phyloP scores from a whole-genome alignment of 148 eudicot genomes.

The Chenopodium formosanum region DNA sequence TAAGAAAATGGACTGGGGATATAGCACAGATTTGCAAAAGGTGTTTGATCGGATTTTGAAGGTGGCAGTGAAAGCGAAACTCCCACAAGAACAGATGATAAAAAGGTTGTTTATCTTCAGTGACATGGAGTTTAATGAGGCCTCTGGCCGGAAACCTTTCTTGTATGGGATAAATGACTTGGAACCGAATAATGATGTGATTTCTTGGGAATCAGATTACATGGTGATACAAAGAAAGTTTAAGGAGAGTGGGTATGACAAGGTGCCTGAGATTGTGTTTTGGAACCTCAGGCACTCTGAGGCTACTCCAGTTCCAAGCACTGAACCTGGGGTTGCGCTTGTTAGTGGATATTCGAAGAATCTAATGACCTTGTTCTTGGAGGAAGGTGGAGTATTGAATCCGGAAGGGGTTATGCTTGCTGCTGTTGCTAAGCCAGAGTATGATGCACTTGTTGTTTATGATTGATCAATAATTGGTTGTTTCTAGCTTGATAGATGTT shows the following conservation, averaged over 20 bases:
- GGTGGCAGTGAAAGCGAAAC: conserved; percentile 7
- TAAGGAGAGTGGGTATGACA: conserved; percentile 9
- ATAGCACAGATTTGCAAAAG: conserved; percentile 29
- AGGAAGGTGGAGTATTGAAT: conserved; percentile 32
- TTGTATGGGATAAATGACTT: too few relatives aligned
- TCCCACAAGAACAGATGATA: not conserved
- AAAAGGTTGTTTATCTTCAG: not conserved
- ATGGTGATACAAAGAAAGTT: conserved; percentile 7
- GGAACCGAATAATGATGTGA: too few relatives aligned
- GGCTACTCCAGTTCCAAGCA: conserved; percentile 37
- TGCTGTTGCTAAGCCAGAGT: conserved; percentile 23
- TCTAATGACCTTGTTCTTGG: conserved; percentile 41
- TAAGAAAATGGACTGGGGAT: conserved; percentile 22
- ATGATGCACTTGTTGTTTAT: conserved; percentile 23
- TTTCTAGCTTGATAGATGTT: too few relatives aligned
- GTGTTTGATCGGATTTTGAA: conserved; percentile 32
- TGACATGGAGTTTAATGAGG: conserved; percentile 5
- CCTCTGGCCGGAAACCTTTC: not conserved
- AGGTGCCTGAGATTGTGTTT: conserved; percentile 32
- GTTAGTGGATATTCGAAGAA: conserved; percentile 57
- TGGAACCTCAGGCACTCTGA: conserved; percentile 48
- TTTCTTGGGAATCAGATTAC: conserved; percentile 10
- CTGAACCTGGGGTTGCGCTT: conserved; percentile 39
- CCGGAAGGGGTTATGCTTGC: conserved; percentile 37
- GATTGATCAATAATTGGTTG: not conserved